Percentiles rank a stretch among this genome's conserved stretches.
These are phyloP conservation scores for Boletus rubroflammeus DNA, from an alignment of 768 basidiomycete species.

Conservation along the genomic window DNA sequence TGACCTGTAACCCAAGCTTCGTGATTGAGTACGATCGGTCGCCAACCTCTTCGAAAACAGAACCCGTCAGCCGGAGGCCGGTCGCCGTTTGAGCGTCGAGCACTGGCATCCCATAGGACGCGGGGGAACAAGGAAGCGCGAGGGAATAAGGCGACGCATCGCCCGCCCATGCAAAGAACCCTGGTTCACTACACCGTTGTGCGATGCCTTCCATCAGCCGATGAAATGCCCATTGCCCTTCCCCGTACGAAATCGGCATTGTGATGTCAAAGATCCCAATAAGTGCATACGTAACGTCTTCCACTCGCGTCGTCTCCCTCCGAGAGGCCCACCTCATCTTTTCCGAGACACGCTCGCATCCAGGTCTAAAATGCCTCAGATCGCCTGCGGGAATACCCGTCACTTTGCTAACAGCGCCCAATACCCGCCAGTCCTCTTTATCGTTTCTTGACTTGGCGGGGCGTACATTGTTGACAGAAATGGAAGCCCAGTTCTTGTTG, in stretches of 20 bases:
- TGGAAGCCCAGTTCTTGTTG: neutral
- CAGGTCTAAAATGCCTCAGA: slow-evolving; percentile 6
- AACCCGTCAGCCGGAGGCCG: slow-evolving; percentile 11
- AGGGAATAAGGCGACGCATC: slow-evolving; percentile 10
- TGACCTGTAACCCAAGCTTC: slow-evolving; percentile 12
- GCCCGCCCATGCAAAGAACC: slow-evolving; percentile 18
- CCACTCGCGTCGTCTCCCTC: slow-evolving; percentile 8
- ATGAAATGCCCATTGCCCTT: slow-evolving; percentile 14
- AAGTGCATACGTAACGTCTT: slow-evolving; percentile 11
- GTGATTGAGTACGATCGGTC: slow-evolving; percentile 15
- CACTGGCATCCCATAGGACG: slow-evolving; percentile 2
- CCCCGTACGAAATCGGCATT: slow-evolving; percentile 15
- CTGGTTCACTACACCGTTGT: slow-evolving; percentile 8
- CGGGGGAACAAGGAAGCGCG: slow-evolving; percentile 6
- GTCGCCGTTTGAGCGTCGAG: neutral
- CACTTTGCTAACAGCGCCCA: slow-evolving; percentile 2
- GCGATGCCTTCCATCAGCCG: slow-evolving; percentile 6
- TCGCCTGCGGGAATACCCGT: slow-evolving; percentile 2
- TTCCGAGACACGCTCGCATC: slow-evolving; percentile 6
- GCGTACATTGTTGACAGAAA: neutral
- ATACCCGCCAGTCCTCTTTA: slow-evolving; percentile 5
- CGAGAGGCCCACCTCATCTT: slow-evolving; percentile 16
- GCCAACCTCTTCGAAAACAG: slow-evolving; percentile 14
- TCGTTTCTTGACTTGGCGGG: neutral
- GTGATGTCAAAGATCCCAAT: slow-evolving; percentile 16